Percentiles rank a stretch among this genome's conserved stretches.
These are phyloP conservation scores for Magnaporthiopsis incrustans DNA, from an alignment of 2,329 filamentous ascomycete genomes.

Conservation along the genomic window DNA sequence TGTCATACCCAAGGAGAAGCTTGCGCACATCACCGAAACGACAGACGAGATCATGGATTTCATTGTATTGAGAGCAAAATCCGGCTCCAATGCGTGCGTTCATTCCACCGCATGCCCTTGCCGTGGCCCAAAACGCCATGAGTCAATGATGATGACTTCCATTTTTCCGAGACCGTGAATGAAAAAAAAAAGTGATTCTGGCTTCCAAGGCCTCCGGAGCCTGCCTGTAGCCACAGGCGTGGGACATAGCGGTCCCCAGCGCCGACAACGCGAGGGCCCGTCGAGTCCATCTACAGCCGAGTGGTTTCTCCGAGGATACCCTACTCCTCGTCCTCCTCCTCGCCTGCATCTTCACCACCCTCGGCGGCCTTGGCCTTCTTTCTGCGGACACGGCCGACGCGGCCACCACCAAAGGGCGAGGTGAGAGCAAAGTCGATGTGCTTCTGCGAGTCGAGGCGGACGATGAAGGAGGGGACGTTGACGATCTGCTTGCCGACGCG, in stretches of 20 bases:
- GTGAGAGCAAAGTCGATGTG: slow-evolving; percentile 99
- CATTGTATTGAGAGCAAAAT: slow-evolving; percentile 7
- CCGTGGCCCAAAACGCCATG: slow-evolving; percentile 9
- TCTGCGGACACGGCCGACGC: slow-evolving; percentile 94
- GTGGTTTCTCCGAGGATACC: slow-evolving; percentile 15
- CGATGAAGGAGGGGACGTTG: slow-evolving; percentile 99
- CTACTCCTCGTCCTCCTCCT: slow-evolving; percentile 78
- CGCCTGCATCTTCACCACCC: slow-evolving; percentile 70
- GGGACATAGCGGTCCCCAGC: too few relatives aligned
- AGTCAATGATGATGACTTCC: slow-evolving; percentile 6
- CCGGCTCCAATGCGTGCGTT: slow-evolving; percentile 4
- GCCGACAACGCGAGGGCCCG: too few relatives aligned
- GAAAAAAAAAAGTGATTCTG: slow-evolving; percentile 8
- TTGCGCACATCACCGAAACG: background rate
- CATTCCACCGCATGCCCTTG: slow-evolving; percentile 4
- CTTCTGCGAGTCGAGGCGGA: slow-evolving; percentile 99
- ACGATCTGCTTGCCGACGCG: slow-evolving; percentile 99
- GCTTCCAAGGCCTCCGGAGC: background rate
- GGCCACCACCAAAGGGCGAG: slow-evolving; percentile 95
- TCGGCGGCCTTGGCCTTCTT: slow-evolving; percentile 99
- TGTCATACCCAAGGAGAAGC: background rate
- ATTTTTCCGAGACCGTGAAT: slow-evolving; percentile 7
- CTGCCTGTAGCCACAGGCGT: too few relatives aligned
- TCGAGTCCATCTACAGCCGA: background rate
- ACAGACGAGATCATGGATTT: slow-evolving; percentile 8